Conservation (phyloP, 2,329 filamentous ascomycete species). For the Aspergillus glaucus region DNA sequence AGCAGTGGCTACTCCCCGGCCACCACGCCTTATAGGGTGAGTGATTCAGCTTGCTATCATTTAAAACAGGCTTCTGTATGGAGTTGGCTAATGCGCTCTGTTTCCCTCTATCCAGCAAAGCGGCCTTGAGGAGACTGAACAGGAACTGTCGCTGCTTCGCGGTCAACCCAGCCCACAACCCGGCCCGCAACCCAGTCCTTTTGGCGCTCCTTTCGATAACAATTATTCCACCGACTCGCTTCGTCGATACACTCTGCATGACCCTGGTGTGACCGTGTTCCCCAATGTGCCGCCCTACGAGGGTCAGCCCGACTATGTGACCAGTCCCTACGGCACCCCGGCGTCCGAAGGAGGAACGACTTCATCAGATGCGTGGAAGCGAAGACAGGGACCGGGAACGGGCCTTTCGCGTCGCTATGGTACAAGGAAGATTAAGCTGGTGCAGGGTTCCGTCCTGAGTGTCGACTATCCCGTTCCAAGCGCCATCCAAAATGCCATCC, state of each 20-base stretch:
- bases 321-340: slow-evolving; percentile 38
- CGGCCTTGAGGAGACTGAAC: background rate
- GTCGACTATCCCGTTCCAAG: slow-evolving; percentile 96
- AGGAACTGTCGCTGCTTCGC: background rate
- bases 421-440: slow-evolving; percentile 95
- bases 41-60: background rate
- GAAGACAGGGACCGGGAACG: slow-evolving; percentile 63
- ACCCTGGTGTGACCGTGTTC: slow-evolving; percentile 53
- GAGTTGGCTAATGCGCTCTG: background rate
- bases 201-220: slow-evolving; percentile 43
- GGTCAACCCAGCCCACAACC: background rate
- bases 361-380: slow-evolving; percentile 64
- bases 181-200: slow-evolving; percentile 31
- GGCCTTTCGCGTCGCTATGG: slow-evolving; percentile 71
- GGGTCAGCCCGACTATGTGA: slow-evolving; percentile 51
- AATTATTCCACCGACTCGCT: slow-evolving; percentile 33
- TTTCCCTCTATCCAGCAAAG: background rate
- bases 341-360: slow-evolving; percentile 36
- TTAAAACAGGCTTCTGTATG: background rate
- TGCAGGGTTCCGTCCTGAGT: slow-evolving; percentile 91
- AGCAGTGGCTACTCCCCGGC: background rate
- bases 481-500: slow-evolving; percentile 93
- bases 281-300: slow-evolving; percentile 44
- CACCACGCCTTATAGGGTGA: background rate
- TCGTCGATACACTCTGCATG: slow-evolving; percentile 27